Evolutionary conservation across 768 basidiomycete genomes (phyloP).

Genomic region (Trichaptum fuscoviolaceum): DNA sequence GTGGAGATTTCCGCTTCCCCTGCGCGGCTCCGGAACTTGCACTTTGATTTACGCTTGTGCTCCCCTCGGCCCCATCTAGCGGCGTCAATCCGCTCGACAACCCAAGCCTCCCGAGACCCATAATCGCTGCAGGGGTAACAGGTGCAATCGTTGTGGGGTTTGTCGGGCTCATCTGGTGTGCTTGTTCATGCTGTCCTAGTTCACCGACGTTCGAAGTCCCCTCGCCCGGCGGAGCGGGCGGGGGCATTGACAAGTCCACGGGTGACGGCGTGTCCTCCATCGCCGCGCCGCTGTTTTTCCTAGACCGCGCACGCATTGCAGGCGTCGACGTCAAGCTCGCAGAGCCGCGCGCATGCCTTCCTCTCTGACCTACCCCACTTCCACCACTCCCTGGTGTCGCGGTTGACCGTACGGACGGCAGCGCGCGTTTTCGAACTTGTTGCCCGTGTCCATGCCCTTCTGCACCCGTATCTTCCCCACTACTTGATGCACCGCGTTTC

Average conservation of each 20-base stretch:
- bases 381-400: constrained; percentile 21
- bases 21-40: constrained; percentile 21
- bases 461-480: constrained; percentile 42
- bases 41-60: constrained; percentile 25
- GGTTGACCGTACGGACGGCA: constrained; percentile 36
- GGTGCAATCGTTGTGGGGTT: constrained; percentile 33
- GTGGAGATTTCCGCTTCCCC: constrained; percentile 13
- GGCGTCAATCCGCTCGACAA: constrained; percentile 41
- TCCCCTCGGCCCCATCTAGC: constrained; percentile 14
- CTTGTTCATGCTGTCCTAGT: not conserved
- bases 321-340: constrained; percentile 10
- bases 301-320: constrained; percentile 28
- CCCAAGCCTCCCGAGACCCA: constrained; percentile 75
- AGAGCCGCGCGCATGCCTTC: constrained; percentile 8
- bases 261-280: constrained; percentile 72
- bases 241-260: constrained; percentile 86
- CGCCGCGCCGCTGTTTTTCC: constrained; percentile 37
- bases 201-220: not conserved
- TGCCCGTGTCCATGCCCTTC: constrained; percentile 12
- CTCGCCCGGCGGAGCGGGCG: constrained; percentile 51
- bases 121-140: constrained; percentile 87
- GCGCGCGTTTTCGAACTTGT: constrained; percentile 49
- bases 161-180: constrained; percentile 2
- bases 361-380: not conserved
- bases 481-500: constrained; percentile 56